phyloP scores from a whole-genome alignment of 2,329 filamentous ascomycete species.

The Phaeosphaeria sp. region DNA sequence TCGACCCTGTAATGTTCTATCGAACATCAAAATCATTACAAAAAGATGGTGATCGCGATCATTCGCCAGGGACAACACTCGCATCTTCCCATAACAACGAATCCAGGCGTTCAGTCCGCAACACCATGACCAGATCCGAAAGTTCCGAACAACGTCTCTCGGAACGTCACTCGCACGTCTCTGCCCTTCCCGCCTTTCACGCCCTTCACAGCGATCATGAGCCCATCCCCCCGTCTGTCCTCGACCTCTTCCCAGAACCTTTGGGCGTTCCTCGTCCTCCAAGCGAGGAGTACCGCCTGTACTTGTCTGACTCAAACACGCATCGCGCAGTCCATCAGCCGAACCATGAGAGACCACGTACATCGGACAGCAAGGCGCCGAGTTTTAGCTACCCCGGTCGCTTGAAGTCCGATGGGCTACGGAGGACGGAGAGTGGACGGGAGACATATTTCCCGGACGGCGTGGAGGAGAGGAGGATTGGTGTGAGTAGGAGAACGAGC shows the following conservation, averaged over 20 bases:
- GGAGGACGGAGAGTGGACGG: background rate
- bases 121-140: background rate
- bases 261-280: constrained; percentile 2
- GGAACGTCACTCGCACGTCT: background rate
- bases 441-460: background rate
- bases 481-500: background rate
- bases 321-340: background rate
- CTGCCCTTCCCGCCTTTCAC: background rate
- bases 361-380: background rate
- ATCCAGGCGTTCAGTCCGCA: background rate
- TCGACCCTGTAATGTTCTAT: constrained; percentile 2
- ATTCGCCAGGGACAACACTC: background rate
- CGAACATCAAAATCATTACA: background rate
- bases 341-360: background rate
- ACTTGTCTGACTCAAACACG: background rate
- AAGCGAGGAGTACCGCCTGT: background rate
- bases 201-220: constrained; percentile 4
- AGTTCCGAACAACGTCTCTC: background rate
- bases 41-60: background rate
- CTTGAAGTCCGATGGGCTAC: background rate
- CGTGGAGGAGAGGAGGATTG: background rate
- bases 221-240: background rate
- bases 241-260: constrained; percentile 6
- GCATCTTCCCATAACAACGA: constrained; percentile 1
- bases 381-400: constrained; percentile 1